phyloP scores from a whole-genome alignment of 1,284 basidiomycete genomes.

The Malassezia sp. region DNA sequence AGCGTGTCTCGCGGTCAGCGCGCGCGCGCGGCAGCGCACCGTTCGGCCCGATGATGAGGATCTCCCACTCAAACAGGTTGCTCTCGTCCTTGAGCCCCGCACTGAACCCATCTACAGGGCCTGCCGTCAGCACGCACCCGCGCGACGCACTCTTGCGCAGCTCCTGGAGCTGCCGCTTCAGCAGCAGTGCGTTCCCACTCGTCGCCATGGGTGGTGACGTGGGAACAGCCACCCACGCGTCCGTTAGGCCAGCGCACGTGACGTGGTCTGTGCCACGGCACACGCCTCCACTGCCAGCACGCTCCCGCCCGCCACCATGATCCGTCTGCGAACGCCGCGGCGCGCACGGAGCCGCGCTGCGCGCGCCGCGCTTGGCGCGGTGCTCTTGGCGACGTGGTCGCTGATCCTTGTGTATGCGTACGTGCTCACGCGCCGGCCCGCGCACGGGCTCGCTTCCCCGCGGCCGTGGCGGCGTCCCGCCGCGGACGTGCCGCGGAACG shows the following conservation, averaged over 20 bases:
- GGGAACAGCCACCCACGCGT: too few species aligned
- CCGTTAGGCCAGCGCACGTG: too few species aligned
- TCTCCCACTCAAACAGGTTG: conserved; percentile 46
- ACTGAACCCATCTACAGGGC: conserved; percentile 45
- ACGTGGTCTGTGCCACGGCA: too few species aligned
- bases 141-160: conserved; percentile 33
- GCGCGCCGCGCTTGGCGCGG: neutral
- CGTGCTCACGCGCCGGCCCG: too few species aligned
- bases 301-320: too few species aligned
- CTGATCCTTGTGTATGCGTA: too few species aligned
- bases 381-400: neutral
- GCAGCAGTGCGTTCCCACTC: conserved; percentile 38
- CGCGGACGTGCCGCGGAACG: too few species aligned
- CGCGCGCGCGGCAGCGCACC: conserved; percentile 9
- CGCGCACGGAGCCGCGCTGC: too few species aligned
- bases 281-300: too few species aligned
- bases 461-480: too few species aligned
- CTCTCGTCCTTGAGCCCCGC: conserved; percentile 46
- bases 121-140: conserved; percentile 5
- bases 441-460: too few species aligned
- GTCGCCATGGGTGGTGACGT: conserved; percentile 38
- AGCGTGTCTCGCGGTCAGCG: conserved; percentile 30
- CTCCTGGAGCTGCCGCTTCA: conserved; percentile 43
- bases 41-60: conserved; percentile 46
- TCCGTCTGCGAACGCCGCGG: too few species aligned